Conservation (phyloP, 2,329 filamentous ascomycete genomes). For the Lomentospora prolificans region DNA sequence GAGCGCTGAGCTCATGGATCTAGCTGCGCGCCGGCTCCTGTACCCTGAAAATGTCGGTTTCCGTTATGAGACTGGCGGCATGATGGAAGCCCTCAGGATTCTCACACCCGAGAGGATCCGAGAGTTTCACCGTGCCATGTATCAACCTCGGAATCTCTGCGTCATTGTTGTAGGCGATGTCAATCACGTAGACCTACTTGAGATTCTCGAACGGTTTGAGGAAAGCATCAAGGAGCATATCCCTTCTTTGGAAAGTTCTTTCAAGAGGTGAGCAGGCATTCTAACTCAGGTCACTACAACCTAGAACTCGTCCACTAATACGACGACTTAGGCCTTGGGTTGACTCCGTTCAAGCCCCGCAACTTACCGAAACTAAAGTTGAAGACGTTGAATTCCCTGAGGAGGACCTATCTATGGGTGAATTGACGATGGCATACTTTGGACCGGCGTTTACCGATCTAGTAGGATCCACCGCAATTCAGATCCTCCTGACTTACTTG, state of each 20-base stretch:
- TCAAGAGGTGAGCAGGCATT: constrained; percentile 46
- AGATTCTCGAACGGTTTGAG: constrained; percentile 81
- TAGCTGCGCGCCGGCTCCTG: constrained; percentile 66
- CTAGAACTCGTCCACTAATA: neutral
- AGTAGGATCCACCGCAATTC: constrained; percentile 60
- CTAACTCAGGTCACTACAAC: neutral
- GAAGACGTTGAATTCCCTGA: constrained; percentile 87
- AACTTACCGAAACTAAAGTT: constrained; percentile 61
- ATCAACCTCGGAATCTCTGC: constrained; percentile 91
- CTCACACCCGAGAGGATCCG: constrained; percentile 84
- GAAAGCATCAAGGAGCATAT: constrained; percentile 75
- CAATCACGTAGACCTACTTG: constrained; percentile 68
- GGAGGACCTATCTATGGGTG: constrained; percentile 88
- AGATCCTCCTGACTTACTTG: constrained; percentile 74
- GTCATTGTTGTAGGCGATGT: constrained; percentile 88
- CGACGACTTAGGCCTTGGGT: constrained; percentile 60
- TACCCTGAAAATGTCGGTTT: constrained; percentile 90
- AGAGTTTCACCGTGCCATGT: constrained; percentile 94
- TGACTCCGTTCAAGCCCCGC: constrained; percentile 69
- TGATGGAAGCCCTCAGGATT: constrained; percentile 83
- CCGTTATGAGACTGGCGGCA: constrained; percentile 94
- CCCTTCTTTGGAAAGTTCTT: constrained; percentile 62
- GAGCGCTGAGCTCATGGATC: constrained; percentile 76
- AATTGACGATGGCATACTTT: constrained; percentile 77
- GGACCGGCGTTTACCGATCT: constrained; percentile 72